These are phyloP conservation scores for Colletotrichum sp. DNA, from an alignment of 2,329 filamentous ascomycete species.

Conservation along the genomic window DNA sequence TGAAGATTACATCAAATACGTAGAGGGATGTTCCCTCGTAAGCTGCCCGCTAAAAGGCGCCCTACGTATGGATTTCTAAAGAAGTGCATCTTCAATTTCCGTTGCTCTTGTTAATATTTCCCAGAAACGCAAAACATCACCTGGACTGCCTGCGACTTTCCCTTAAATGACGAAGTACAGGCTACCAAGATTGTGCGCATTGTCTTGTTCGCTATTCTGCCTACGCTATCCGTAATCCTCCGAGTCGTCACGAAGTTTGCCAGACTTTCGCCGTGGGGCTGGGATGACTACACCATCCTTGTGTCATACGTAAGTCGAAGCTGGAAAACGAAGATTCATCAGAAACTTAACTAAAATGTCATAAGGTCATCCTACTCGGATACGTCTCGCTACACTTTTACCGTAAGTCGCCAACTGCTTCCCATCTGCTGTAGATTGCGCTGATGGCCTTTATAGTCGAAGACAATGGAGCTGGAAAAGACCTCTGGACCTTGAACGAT, in stretches of 20 bases:
- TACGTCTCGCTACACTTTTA: not conserved
- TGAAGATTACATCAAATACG: not conserved
- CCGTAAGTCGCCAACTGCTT: not conserved
- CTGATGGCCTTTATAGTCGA: not conserved
- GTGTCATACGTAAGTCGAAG: not conserved
- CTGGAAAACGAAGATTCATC: accelerated
- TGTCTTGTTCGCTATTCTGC: not conserved
- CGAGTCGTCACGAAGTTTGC: not conserved
- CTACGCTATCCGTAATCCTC: not conserved
- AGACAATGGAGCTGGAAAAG: not conserved
- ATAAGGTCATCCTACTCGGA: not conserved
- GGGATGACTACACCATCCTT: slow-evolving; percentile 4
- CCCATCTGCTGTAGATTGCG: not conserved
- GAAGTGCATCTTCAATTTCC: too few relatives aligned
- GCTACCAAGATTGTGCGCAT: not conserved
- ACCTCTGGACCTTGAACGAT: slow-evolving; percentile 4
- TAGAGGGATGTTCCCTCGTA: not conserved
- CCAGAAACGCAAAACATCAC: slow-evolving; percentile 1
- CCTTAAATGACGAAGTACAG: not conserved
- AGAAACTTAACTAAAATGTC: not conserved
- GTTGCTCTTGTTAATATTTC: not conserved
- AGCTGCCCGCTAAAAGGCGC: slow-evolving; percentile 4
- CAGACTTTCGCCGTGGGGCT: not conserved
- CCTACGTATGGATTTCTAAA: not conserved
- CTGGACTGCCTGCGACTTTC: slow-evolving; percentile 1